These are phyloP conservation scores for Teunomyces pallodes DNA, from an alignment of 805 yeast genomes.

Conservation along the genomic window DNA sequence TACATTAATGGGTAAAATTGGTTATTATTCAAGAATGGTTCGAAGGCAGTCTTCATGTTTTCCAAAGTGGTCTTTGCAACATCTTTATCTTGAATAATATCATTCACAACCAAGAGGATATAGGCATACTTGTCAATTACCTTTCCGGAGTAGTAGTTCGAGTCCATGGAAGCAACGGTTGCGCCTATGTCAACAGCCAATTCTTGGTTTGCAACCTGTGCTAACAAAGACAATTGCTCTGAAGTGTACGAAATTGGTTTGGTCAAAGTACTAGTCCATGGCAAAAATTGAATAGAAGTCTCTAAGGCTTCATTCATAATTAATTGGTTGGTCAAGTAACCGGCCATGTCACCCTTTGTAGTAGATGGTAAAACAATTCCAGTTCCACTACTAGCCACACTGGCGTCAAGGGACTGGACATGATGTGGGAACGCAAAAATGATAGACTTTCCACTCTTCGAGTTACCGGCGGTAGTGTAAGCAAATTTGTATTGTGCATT, in stretches of 20 bases:
- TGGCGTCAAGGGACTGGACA: slow-evolving; percentile 31
- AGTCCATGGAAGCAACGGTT: slow-evolving; percentile 36
- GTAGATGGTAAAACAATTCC: slow-evolving; percentile 45
- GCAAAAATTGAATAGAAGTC: slow-evolving; percentile 41
- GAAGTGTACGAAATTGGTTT: slow-evolving; percentile 36
- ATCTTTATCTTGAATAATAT: slow-evolving; percentile 43
- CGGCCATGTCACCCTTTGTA: slow-evolving; percentile 52
- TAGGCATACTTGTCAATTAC: slow-evolving; percentile 56
- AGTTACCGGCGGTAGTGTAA: slow-evolving; percentile 50
- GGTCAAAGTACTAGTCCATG: slow-evolving; percentile 39
- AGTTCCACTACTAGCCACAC: slow-evolving; percentile 30
- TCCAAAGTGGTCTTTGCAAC: slow-evolving; percentile 34
- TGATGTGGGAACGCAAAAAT: slow-evolving; percentile 58
- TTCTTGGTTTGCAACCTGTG: slow-evolving; percentile 46
- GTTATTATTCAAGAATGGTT: slow-evolving; percentile 35
- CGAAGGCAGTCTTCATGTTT: slow-evolving; percentile 44
- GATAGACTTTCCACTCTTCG: slow-evolving; percentile 45
- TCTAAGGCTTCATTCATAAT: slow-evolving; percentile 38
- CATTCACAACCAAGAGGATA: slow-evolving; percentile 49
- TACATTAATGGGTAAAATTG: slow-evolving; percentile 51
- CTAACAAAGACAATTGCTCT: slow-evolving; percentile 43
- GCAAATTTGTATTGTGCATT: slow-evolving; percentile 47
- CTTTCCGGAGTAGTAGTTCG: slow-evolving; percentile 54
- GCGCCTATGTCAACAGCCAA: slow-evolving; percentile 44
- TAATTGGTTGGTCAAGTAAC: slow-evolving; percentile 39